phyloP scores from a whole-genome alignment of 148 eudicot species.

The Amaranthus hypochondriacus region DNA sequence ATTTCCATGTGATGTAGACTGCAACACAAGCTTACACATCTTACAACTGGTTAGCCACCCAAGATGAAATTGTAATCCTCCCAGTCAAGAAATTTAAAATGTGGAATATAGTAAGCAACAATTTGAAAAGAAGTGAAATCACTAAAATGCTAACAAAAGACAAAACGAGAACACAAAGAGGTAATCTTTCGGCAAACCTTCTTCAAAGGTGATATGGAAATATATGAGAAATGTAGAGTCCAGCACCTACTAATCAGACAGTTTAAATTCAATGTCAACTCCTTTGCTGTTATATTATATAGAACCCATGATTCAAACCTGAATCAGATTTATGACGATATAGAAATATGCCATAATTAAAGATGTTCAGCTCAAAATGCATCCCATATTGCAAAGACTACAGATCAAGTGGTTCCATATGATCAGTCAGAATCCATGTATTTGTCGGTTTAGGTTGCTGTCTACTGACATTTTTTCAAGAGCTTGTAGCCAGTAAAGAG shows the following conservation, averaged over 20 bases:
- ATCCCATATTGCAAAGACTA: neutral
- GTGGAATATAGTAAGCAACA: neutral
- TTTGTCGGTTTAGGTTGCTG: neutral
- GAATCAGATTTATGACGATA: neutral
- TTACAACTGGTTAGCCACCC: neutral
- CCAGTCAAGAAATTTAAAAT: neutral
- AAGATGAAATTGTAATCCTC: neutral
- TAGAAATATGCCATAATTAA: neutral
- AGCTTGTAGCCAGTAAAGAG: neutral
- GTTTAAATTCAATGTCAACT: neutral
- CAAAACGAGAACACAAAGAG: neutral
- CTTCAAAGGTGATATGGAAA: neutral
- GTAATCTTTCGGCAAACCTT: neutral
- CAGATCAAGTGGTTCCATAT: neutral
- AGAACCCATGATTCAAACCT: neutral
- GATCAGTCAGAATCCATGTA: neutral
- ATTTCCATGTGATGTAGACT: neutral
- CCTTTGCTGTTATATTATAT: neutral
- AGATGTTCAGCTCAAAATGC: neutral
- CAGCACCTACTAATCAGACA: slow-evolving; percentile 2
- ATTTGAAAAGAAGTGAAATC: neutral
- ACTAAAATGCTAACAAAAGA: too few species aligned
- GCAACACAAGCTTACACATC: neutral
- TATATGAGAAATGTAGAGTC: neutral
- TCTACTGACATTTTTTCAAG: neutral